A percentile compares a stretch with the other conserved stretches of the same genome.
These are phyloP conservation scores for Trichoderma aggressivum DNA, from an alignment of 2,329 filamentous ascomycete species.

Conservation along the genomic window DNA sequence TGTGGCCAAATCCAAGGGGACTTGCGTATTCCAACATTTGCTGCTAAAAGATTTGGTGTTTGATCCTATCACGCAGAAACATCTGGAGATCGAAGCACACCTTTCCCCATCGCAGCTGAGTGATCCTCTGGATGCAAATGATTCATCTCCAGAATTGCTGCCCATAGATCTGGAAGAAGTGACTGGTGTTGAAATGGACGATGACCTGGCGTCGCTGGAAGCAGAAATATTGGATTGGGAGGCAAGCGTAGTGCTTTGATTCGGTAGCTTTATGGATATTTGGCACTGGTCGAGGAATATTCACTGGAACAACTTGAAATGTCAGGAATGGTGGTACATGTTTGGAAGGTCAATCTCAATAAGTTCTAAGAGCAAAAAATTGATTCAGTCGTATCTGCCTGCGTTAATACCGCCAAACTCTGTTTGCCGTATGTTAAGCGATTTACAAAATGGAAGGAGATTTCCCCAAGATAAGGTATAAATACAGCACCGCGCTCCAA, in stretches of 20 bases:
- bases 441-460: no score
- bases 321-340: no score
- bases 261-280: neutral
- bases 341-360: no score
- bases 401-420: no score
- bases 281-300: no score
- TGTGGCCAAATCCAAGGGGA: neutral
- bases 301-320: no score
- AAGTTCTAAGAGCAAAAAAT: no score
- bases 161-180: neutral
- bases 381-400: no score
- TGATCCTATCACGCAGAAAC: slow-evolving; percentile 4
- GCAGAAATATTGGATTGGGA: neutral
- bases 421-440: no score
- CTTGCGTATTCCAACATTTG: neutral
- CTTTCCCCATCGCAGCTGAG: neutral
- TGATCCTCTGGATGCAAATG: neutral
- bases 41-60: slow-evolving; percentile 7
- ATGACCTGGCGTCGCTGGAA: neutral
- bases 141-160: neutral
- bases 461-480: no score
- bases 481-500: no score
- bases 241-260: neutral
- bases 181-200: neutral
- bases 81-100: neutral